phyloP scores from a whole-genome alignment of 805 yeast genomes.

The Cyberlindnera japonica region DNA sequence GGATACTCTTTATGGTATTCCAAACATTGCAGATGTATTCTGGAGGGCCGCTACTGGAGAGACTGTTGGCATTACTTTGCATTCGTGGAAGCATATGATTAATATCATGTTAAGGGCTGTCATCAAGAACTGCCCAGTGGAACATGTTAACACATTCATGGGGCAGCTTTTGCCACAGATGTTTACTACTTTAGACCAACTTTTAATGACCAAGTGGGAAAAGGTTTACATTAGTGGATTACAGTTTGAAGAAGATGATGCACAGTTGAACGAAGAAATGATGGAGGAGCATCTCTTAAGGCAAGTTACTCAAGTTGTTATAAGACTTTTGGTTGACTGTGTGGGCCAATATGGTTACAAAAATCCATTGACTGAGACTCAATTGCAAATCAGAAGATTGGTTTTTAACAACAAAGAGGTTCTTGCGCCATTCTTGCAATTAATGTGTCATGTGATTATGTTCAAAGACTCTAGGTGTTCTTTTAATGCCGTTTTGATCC shows the following conservation, averaged over 20 bases:
- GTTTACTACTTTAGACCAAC: slow-evolving; percentile 64
- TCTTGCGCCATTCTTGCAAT: slow-evolving; percentile 71
- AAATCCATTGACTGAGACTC: slow-evolving; percentile 48
- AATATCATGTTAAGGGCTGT: slow-evolving; percentile 84
- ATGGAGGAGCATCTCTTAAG: slow-evolving; percentile 94
- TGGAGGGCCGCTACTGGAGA: slow-evolving; percentile 79
- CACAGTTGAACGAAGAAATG: slow-evolving; percentile 92
- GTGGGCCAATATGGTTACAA: slow-evolving; percentile 68
- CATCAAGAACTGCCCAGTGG: slow-evolving; percentile 82
- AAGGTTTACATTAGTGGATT: slow-evolving; percentile 46
- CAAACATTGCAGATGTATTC: slow-evolving; percentile 68
- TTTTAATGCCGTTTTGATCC: slow-evolving; percentile 79
- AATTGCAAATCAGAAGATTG: slow-evolving; percentile 59
- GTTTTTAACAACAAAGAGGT: slow-evolving; percentile 62
- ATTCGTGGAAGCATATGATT: slow-evolving; percentile 96
- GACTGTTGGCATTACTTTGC: slow-evolving; percentile 82
- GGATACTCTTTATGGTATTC: slow-evolving; percentile 82
- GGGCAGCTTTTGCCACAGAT: slow-evolving; percentile 73
- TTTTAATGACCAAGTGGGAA: slow-evolving; percentile 77
- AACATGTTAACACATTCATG: slow-evolving; percentile 65
- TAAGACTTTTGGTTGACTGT: slow-evolving; percentile 78
- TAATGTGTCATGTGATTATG: slow-evolving; percentile 71
- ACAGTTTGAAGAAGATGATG: slow-evolving; percentile 50
- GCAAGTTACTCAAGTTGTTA: slow-evolving; percentile 90
- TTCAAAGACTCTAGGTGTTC: slow-evolving; percentile 91